Base-by-base conservation (phyloP, 1,139 yeast species). In the Yamadazyma sp. region DNA sequence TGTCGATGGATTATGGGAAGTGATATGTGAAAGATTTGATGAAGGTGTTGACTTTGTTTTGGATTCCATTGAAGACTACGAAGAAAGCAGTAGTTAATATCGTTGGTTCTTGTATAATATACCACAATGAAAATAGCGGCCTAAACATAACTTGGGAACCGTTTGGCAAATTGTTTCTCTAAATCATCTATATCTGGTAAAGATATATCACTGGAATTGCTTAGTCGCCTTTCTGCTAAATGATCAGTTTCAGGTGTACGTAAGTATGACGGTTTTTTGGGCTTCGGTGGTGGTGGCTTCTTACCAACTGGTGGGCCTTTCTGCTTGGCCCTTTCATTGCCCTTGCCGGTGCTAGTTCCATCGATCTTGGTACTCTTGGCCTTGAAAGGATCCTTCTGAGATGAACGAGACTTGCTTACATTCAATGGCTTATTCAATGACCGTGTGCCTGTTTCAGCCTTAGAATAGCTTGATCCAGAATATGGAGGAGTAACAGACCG, bases 21-120 rank as follows among this genome's bases (percentile, higher is more conserved):
- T 87, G 16, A 76, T 87, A 26, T 82, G 82, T 45, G 97, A 88
- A 57, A 71, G 89, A 53, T 86, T 86, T 50, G 89, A 86, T 38
- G 97, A 89, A 57, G 88, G 90, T 1, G 73, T 85, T 14, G 96
- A 86, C 53, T 88, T 87, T 55, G 76, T 88, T 25, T 67, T 86
- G 46, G 96, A 88, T 53, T 77, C 90, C 3, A 68, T 87, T 34
- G 86, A 80, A 51, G 81, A 77, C 27, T 67, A 55, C 35, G 58
- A 64, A 18, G 54, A 59, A 15, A 53, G 61, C 18, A 56, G 53
- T 34, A 46, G 47, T 29, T 36, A n/a, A 8, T 23, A 30, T 11
- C 11, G 6, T 6, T 6, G 18, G 23, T 22, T 14, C 20, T 12
- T 31, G 27, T 21, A 31, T 31, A 29, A 20, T 29, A 10, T 31